Base-by-base conservation (phyloP, 2,329 filamentous ascomycete genomes). In the Epichloe brachyelytri region DNA sequence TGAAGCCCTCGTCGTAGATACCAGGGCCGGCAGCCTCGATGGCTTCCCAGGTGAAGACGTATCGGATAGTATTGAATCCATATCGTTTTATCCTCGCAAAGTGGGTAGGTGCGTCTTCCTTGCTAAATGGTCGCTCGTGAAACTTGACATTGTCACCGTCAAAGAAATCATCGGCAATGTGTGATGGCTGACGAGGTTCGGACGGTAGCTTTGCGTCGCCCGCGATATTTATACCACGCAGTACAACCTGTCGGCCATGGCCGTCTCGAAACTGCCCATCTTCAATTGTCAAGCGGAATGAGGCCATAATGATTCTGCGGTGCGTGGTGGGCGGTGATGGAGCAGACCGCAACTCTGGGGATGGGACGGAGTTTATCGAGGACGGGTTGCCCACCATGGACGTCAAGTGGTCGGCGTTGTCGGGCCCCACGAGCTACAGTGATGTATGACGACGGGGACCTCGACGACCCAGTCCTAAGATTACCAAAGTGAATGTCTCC, bases 41-140 rank as follows among this genome's bases (percentile, higher is more conserved):
- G n/a, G 93, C 91, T 68, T 98, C 93, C 93, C 93, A 98, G 0
- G 93, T 97, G 65, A 97, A 98, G 59, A 98, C 75, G 68, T 98
- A 98, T 63, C 93, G 80, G 58, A 98, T 90, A 0, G 88, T 90
- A 67, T 97, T 98, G 75, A 95, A 98, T 14, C 93, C 93, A 74
- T 85, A 95, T 61, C 85, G 83, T 60, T 85, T 87, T 57, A 98
- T 70, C 43, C 90, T 79, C 12, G 86, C 79, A 66, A 98, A 96
- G 66, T 98, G 93, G 15, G 79, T 74, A 60, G 88, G 84, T 1
- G 93, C 88, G 58, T 96, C 88, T 47, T 87, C 80, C 46, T 87
- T 76, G 3, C 84, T 74, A 59, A 98, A 98, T 0, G 93, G 93
- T 2, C 90, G 79, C 53, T 82, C 79, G 58, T 91, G 85, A 62